Evolutionary conservation across 2,329 filamentous ascomycete genomes (phyloP), one percentile per base, ranked within the genome.

Genomic region (Dactylellina haptotyla): DNA sequence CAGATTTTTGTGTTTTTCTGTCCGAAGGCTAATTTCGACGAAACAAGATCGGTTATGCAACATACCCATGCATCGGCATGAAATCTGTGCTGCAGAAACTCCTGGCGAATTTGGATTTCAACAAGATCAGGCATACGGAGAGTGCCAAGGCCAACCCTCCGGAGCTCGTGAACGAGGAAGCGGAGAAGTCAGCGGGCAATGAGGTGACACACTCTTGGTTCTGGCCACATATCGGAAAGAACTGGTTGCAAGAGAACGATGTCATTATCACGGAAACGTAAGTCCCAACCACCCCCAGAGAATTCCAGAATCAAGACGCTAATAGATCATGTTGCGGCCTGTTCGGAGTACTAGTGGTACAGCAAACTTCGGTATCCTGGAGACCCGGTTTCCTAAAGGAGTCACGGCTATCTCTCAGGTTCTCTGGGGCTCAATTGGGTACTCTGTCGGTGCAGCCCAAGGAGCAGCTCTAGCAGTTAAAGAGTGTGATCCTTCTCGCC

Each of bases 311-410:
- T 30, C 34, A 26, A 34, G 37, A 37, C 41, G 23, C 30, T 58
- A 66, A 43, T 26, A 32, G 14, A 16, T 6, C 48, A 34, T 51
- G 18, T 9, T 28, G 16, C 8, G n/a, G n/a, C n/a, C n/a, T n/a
- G n/a, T n/a, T 23, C 16, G 16, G 18, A 50, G n/a, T n/a, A n/a
- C n/a, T 45, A 77, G 76, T 1, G 93, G 92, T 39, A 97, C 93
- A 0, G 85, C 92, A 67, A 94, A 93, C 82, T 94, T 96, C 80
- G 93, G 93, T 64, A 91, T 95, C 78, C 92, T 90, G 87, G 91
- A 93, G 67, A 93, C 92, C 3, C 86, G 87, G 43, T 95, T 96
- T 82, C 92, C 92, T 0, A 80, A 83, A 1, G 85, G 86, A n/a
- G 90, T 93, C n/a, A 91, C 87, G 5, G 90, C 90, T 16, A 87